Evolutionary conservation across 2,329 filamentous ascomycete species (phyloP), one percentile per base, ranked within the genome.

Genomic region (Sporothrix globosa): DNA sequence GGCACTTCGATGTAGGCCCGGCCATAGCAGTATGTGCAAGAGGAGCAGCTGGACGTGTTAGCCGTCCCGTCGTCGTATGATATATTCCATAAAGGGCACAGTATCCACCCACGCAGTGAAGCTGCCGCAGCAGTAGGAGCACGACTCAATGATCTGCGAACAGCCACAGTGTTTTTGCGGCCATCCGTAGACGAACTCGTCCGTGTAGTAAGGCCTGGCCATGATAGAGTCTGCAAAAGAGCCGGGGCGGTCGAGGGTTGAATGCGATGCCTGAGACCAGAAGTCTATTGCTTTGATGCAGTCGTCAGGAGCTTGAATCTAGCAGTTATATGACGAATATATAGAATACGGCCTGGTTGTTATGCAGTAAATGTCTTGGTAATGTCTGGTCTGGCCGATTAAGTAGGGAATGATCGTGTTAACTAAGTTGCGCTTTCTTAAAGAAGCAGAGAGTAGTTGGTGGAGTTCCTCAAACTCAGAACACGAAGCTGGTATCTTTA

Each of bases 141-240:
- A 74, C 0, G 58, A 61, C 17, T 72, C 72, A 41, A 74, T 73
- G 11, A 74, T 46, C 48, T 70, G 72, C 1, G 63, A 17, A 11
- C 73, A 74, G 3, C 73, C 73, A 21, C 73, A 74, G 30, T 54
- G 44, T 21, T 72, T 73, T 11, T 19, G 53, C 3, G 72, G 70
- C 71, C 71, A 74, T 4, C 72, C 72, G 21, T 68, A 70, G 44
- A 74, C 72, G 54, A 73, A 73, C 14, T 74, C 73, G 46, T 72
- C 71, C 10, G 63, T 11, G 1, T 65, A 66, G 46, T 52, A 24
- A 14, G n/a, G 54, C 10, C 46, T 14, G 1, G 50, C 21, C 71
- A 73, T 73, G 41, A 2, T 69, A 17, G 19, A 30, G 6, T 6
- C 44, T 44, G 46, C 14, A 63, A 27, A 69, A 24, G 27, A 63